phyloP scores from a whole-genome alignment of 2,329 filamentous ascomycete genomes.

The Rhexocercosporidium sp. region DNA sequence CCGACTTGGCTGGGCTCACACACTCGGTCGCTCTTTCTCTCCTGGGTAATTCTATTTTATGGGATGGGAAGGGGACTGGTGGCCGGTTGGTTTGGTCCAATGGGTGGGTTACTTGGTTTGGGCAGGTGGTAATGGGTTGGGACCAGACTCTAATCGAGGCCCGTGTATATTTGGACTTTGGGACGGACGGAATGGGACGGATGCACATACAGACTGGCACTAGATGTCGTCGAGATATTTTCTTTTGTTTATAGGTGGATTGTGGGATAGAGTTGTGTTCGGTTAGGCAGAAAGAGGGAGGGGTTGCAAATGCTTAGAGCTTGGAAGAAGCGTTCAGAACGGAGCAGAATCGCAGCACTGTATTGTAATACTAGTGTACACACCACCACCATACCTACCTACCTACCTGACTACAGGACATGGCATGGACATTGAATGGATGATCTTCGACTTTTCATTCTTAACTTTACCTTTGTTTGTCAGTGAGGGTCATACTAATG shows the following conservation, averaged over 20 bases:
- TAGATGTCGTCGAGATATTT: slow-evolving; percentile 11
- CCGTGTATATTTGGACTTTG: slow-evolving; percentile 13
- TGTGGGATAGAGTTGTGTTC: not conserved
- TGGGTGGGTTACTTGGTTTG: not conserved
- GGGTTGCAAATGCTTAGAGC: not conserved
- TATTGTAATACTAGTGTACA: slow-evolving; percentile 20
- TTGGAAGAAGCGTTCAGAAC: not conserved
- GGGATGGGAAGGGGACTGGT: not conserved
- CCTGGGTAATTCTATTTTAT: not conserved
- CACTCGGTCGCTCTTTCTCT: not conserved
- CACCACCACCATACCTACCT: not conserved
- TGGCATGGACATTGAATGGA: not conserved
- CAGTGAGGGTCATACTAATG: too few relatives aligned
- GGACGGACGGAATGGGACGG: not conserved
- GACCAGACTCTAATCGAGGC: slow-evolving; percentile 24
- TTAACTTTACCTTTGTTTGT: not conserved
- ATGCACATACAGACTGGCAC: slow-evolving; percentile 10
- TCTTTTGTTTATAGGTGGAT: not conserved
- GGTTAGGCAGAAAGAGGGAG: not conserved
- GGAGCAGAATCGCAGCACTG: not conserved
- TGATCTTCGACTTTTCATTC: not conserved
- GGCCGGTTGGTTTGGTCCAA: slow-evolving; percentile 14
- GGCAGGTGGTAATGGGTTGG: slow-evolving; percentile 4
- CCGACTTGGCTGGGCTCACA: not conserved
- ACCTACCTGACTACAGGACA: not conserved